Base-by-base conservation (phyloP, 345 rosid species). In the Xanthoceras sorbifolium region DNA sequence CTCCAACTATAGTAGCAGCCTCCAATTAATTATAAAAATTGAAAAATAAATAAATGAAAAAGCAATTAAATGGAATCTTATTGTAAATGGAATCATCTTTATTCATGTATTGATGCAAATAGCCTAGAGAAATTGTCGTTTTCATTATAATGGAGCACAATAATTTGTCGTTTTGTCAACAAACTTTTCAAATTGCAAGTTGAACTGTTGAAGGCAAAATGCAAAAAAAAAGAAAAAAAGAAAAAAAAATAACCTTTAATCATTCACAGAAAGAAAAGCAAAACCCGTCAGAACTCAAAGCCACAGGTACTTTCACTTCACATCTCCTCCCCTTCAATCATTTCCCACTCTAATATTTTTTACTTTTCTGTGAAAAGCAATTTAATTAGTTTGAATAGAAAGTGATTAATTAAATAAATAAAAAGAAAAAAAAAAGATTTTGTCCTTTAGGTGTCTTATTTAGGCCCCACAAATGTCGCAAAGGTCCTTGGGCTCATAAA, bases 381-480 rank as follows among this genome's bases (percentile, higher is more conserved):
- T 67, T 72, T 48, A 15, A 15, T 54, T 20, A 17, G 18, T 54
- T 54, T 54, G 1, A 22, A 54, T 18, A 5, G 60, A 54, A 44
- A 44, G 50, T 18, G 34, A 3, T 18, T 23, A 4, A 57, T 14
- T 72, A 6, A 12, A 55, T 40, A 3, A 1, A 42, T 29, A 26
- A 72, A 68, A 55, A 32, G 32, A 18, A 73, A 40, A 70, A 72
- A 76, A 79, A 28, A 72, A 55, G 57, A 42, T 6, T 84, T 85
- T 84, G 92, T 87, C 90, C 75, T 83, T 64, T 84, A 80, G 86
- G 38, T 87, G 88, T 86, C 9, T 9, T 26, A 10, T 46, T 44
- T 69, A 52, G 86, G 66, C 31, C 79, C 82, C 72, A 22, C 65
- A 17, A 22, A 31, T 15, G 26, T 32, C 54, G 36, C n/a, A 8